Evolutionary conservation across 345 rosid genomes (phyloP).

Genomic region (Cochlearia excelsa): DNA sequence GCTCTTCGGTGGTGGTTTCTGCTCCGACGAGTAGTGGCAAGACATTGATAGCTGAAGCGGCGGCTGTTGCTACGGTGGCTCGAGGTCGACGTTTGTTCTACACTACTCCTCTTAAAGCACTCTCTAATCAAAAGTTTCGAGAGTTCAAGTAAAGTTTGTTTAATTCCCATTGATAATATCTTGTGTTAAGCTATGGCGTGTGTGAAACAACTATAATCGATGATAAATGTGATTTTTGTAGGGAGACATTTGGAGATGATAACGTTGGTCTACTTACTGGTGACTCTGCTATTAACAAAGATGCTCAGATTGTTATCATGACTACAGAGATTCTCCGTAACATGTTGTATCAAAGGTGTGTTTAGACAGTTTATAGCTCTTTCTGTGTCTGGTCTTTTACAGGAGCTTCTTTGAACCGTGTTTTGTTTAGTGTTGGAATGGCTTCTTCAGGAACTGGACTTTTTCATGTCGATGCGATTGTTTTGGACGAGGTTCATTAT

Average conservation of each 20-base stretch:
- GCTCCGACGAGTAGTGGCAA: conserved; percentile 97
- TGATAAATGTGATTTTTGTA: conserved; percentile 28
- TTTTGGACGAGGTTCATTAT: conserved; percentile 98
- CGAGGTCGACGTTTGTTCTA: conserved; percentile 77
- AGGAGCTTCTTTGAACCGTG: not conserved
- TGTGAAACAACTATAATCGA: conserved; percentile 7
- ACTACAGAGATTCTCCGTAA: conserved; percentile 95
- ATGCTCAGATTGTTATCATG: conserved; percentile 83
- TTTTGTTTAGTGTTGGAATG: conserved; percentile 79
- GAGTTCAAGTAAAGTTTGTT: conserved; percentile 63
- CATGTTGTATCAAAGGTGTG: conserved; percentile 90
- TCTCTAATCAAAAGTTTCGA: conserved; percentile 94
- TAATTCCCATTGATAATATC: not conserved
- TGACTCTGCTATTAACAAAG: conserved; percentile 79
- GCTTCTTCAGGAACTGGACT: conserved; percentile 82
- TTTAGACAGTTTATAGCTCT: not conserved
- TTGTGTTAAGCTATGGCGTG: not conserved
- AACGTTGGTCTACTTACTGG: conserved; percentile 95
- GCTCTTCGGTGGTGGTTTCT: conserved; percentile 89
- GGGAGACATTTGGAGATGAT: conserved; percentile 86
- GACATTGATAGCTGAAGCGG: conserved; percentile 96
- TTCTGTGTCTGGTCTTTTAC: not conserved
- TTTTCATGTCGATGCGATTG: conserved; percentile 81
- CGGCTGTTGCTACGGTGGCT: conserved; percentile 85
- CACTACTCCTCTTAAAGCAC: conserved; percentile 95